Evolutionary conservation across 2,329 filamentous ascomycete genomes (phyloP), one percentile per base, ranked within the genome.

Genomic region (Dothistroma septosporum): DNA sequence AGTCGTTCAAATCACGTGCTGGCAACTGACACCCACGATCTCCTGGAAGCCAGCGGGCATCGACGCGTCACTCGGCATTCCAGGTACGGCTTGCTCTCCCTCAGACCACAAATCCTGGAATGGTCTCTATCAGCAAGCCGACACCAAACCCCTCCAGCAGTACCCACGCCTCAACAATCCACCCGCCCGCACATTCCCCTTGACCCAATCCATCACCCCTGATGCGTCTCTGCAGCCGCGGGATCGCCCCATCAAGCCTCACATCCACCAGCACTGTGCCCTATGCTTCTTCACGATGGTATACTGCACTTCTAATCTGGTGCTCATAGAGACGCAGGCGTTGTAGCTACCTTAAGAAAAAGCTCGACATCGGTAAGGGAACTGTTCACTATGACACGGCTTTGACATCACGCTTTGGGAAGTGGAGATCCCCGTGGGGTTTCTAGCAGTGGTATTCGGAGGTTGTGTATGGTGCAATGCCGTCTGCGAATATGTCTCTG

Each of bases 1-100:
- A 0, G 65, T 88, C 0, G 76, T 86, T 60, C 82, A 78, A 60
- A 78, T 79, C 16, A 86, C 83, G 0, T 85, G 85, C 44, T 87
- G 84, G 84, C 77, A 79, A 53, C 74, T 76, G 1, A 74, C 75
- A 11, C 78, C 82, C 0, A 77, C 77, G 0, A 70, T 87, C 55
- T 76, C 76, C 53, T 53, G 50, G 48, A 53, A 53, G 46, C 54
- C 53, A 0, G 28, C 24, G 6, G 57, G 57, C 14, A 52, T 54
- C 21, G 61, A 62, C 32, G 57, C 61, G 9, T 59, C 57, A 9
- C 11, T 60, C 24, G 61, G 61, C 41, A 55, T 62, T 7, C 61
- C 61, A 19, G 60, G 61, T 32, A 55, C 41, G 28, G 37, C 33
- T 11, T 62, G 57, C 49, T 54, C 31, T 11, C 35, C 16, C 2